These are phyloP conservation scores for Rhizopus delemar DNA, from an alignment of 371 early-diverging fungal genomes.

Conservation along the genomic window DNA sequence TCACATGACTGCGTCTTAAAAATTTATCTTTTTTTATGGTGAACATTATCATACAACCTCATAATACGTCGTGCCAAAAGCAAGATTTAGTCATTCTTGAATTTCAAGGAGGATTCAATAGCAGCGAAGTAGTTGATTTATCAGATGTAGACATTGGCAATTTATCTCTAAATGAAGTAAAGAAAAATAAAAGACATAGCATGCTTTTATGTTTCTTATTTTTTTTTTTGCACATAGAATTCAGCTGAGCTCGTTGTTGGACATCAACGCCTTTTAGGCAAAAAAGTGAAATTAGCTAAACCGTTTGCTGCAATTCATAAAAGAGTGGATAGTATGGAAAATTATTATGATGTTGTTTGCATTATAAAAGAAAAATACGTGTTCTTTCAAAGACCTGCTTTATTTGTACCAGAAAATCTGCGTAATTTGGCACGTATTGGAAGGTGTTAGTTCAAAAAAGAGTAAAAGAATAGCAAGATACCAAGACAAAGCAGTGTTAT, in stretches of 20 bases:
- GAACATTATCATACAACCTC: slow-evolving; percentile 32
- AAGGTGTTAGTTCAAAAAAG: background rate
- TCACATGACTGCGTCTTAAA: background rate
- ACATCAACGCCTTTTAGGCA: slow-evolving; percentile 50
- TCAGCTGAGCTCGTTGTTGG: slow-evolving; percentile 49
- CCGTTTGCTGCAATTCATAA: slow-evolving; percentile 58
- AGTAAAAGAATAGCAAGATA: background rate
- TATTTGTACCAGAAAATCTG: slow-evolving; percentile 42
- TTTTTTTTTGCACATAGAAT: slow-evolving; percentile 26
- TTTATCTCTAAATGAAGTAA: slow-evolving; percentile 31
- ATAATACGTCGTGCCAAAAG: slow-evolving; percentile 13
- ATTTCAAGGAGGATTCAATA: slow-evolving; percentile 55
- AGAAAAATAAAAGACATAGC: background rate
- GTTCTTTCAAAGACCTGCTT: slow-evolving; percentile 50
- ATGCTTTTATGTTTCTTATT: no score
- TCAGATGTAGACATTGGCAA: slow-evolving; percentile 44
- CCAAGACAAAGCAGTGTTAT: no score
- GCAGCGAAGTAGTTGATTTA: slow-evolving; percentile 24
- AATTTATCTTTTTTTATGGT: slow-evolving; percentile 31
- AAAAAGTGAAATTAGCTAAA: slow-evolving; percentile 41
- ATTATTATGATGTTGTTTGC: slow-evolving; percentile 49
- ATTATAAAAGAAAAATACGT: slow-evolving; percentile 58
- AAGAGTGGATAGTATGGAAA: slow-evolving; percentile 24
- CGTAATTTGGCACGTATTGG: slow-evolving; percentile 30
- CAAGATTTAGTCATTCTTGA: slow-evolving; percentile 46